Percentiles rank a stretch among this genome's conserved stretches.
Conservation (phyloP, 768 basidiomycete species). For the Amyloporia xantha region DNA sequence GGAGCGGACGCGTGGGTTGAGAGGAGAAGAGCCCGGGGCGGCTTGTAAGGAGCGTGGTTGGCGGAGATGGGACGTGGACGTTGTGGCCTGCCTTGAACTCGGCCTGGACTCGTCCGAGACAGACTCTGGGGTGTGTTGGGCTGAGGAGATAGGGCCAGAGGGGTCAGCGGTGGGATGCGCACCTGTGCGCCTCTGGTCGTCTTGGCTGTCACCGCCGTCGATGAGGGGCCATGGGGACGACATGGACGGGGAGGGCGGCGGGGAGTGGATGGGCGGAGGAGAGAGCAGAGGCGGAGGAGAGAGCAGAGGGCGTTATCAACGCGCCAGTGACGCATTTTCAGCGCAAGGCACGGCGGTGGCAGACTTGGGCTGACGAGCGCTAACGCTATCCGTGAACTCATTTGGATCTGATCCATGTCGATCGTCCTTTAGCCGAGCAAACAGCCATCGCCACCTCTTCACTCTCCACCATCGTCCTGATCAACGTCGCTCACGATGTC, state of each 20-base stretch:
- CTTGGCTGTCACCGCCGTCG: background rate
- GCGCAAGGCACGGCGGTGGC: too few species aligned
- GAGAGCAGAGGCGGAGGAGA: background rate
- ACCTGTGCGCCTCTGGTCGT: background rate
- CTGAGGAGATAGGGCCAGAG: background rate
- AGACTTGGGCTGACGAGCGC: too few species aligned
- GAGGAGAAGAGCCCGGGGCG: conserved; percentile 44
- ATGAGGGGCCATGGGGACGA: background rate
- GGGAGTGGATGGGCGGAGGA: background rate
- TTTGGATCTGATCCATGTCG: too few species aligned
- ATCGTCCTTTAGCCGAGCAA: too few species aligned
- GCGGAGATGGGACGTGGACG: conserved; percentile 12
- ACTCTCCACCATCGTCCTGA: too few species aligned
- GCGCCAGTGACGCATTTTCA: background rate
- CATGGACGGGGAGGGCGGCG: background rate
- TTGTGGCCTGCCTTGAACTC: background rate
- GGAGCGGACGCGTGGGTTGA: conserved; percentile 42
- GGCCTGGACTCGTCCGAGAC: background rate
- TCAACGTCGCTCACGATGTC: too few species aligned
- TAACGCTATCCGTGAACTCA: too few species aligned
- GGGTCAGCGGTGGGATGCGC: background rate
- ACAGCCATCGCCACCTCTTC: too few species aligned
- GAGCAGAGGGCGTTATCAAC: background rate
- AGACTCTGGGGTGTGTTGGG: background rate
- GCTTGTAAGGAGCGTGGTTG: conserved; percentile 24